phyloP scores from a whole-genome alignment of 306 rosid species.

The Mucuna pruriens region DNA sequence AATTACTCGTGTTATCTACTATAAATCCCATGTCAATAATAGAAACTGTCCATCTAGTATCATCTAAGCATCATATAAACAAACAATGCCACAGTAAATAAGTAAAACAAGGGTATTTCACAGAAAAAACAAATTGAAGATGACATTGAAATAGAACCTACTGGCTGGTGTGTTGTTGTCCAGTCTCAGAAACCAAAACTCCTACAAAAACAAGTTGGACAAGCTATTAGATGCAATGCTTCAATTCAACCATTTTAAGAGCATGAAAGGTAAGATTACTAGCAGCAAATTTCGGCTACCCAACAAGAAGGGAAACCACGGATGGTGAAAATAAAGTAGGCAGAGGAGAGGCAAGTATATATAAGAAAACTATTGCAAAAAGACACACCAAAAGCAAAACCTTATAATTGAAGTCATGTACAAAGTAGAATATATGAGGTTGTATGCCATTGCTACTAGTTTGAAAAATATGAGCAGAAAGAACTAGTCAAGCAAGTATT shows the following conservation, averaged over 20 bases:
- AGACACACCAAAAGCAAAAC: neutral
- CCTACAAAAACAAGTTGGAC: constrained; percentile 55
- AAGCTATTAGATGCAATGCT: constrained; percentile 26
- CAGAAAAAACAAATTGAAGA: constrained; percentile 34
- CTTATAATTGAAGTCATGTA: neutral
- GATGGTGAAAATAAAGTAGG: neutral
- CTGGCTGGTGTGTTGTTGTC: constrained; percentile 69
- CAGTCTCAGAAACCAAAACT: constrained; percentile 69
- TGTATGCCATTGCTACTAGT: neutral
- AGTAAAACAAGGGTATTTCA: neutral
- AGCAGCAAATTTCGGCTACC: neutral
- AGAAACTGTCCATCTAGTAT: constrained; percentile 7
- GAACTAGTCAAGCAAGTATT: neutral
- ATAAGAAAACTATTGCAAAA: neutral
- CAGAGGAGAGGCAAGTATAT: neutral
- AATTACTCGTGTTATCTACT: constrained; percentile 30
- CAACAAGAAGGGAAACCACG: neutral
- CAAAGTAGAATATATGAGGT: neutral
- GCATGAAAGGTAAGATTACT: neutral
- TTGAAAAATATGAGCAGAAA: neutral
- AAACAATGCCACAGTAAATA: neutral
- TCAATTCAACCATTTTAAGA: constrained; percentile 22
- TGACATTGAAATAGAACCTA: constrained; percentile 42
- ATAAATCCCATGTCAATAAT: constrained; percentile 5
- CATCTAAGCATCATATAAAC: constrained; percentile 7